A percentile compares a stretch with the other conserved stretches of the same genome.
Evolutionary conservation across 2,329 filamentous ascomycete genomes (phyloP).

Genomic region (Oidium heveae): DNA sequence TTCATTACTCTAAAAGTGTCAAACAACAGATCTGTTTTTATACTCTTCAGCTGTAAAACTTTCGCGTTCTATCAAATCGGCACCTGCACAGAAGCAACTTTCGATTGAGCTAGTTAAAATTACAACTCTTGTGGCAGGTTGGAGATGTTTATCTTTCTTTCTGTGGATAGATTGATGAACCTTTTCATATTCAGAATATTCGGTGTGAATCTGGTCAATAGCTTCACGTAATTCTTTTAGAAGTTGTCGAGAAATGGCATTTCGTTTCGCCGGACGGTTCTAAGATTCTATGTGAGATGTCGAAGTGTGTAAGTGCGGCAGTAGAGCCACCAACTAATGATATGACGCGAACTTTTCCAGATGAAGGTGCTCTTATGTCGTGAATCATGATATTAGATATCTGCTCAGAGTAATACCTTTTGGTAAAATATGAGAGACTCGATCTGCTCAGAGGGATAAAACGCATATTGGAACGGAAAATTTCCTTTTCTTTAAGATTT

Average conservation of each 20-base stretch:
- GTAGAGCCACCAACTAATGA: conserved; percentile 3
- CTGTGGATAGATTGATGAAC: conserved; percentile 19
- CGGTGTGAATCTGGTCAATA: conserved; percentile 42
- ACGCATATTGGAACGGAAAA: neutral
- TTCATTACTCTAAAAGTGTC: neutral
- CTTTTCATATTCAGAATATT: conserved; percentile 29
- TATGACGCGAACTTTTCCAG: conserved; percentile 63
- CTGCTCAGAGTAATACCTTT: conserved; percentile 2
- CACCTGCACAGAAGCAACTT: conserved; percentile 74
- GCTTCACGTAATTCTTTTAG: conserved; percentile 46
- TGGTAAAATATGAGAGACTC: neutral
- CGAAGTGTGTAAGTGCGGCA: neutral
- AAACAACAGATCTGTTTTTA: neutral
- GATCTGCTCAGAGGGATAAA: neutral
- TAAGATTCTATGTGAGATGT: conserved; percentile 26
- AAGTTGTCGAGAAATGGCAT: conserved; percentile 66
- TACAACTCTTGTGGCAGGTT: conserved; percentile 47
- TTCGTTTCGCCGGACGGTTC: conserved; percentile 63
- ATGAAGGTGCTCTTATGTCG: conserved; percentile 6
- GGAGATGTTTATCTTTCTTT: conserved; percentile 22
- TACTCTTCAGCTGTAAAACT: conserved; percentile 58
- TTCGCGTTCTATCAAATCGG: conserved; percentile 72
- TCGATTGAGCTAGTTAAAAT: conserved; percentile 72
- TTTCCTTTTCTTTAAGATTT: no score
- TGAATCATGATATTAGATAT: conserved; percentile 4